Evolutionary conservation across 352 stramenopile species (phyloP), one percentile per base, ranked within the genome.

Genomic region (Phytophthora sp.): DNA sequence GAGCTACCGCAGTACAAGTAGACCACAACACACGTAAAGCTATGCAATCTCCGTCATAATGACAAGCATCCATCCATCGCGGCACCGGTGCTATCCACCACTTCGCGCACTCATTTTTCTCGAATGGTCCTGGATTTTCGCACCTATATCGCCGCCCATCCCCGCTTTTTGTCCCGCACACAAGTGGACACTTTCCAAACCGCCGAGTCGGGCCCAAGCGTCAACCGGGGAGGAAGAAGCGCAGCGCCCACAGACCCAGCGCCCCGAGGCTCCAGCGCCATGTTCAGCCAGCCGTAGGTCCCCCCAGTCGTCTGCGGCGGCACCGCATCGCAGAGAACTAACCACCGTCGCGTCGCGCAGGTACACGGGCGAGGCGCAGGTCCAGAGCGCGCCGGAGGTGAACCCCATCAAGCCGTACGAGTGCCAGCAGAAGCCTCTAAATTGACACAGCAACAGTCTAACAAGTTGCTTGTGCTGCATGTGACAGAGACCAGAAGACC

Each of bases 381-480:
- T 62, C 38, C 67, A 69, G 23, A 76, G 66, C 45, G 69, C 57
- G 30, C 82, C 87, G 28, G 55, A 82, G 24, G 79, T 92, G 15
- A 62, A 82, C 41, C 66, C 80, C 27, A 87, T 93, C 55, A 94
- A 93, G 48, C 84, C 86, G 69, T 88, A 71, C 60, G 43, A 53
- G n/a, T 41, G 6, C 12, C 35, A n/a, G 4, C 32, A 31, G 24
- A 65, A 20, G n/a, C 23, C 34, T 35, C 13, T 32, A 28, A n/a
- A n/a, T n/a, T 30, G 10, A 18, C 5, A 31, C 6, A 54, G 31
- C 15, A 39, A 5, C 35, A 45, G n/a, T 15, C 9, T 54, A 30
- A 23, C 11, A 37, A 9, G 56, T 1, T 41, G 23, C 13, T 54
- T 4, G 23, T 43, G 24, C 5, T 41, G 4, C 69, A 7, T 41